Evolutionary conservation across 352 stramenopile species (phyloP), one percentile per base, ranked within the genome.

Genomic region (Phytophthora idaei): DNA sequence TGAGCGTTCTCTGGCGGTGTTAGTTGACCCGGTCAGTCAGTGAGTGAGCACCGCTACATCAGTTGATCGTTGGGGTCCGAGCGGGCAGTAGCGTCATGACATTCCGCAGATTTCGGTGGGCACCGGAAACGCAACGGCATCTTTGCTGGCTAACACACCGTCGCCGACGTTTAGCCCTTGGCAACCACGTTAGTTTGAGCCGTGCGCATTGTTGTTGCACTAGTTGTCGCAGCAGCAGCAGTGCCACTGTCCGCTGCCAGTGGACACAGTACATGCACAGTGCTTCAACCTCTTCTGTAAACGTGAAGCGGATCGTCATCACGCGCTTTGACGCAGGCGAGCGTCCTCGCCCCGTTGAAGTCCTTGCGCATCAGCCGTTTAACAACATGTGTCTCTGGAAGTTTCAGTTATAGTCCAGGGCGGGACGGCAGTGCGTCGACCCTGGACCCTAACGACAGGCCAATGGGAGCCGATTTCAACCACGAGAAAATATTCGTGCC

Each of bases 301-400:
- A 39, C 37, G 25, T 5, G 45, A n/a, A 31, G 32, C 11, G 41
- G 36, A 37, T 80, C 76, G 80, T 87, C 81, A 77, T 81, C 36
- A 42, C 36, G 36, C 1, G 36, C 36, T 42, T 42, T 10, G 36
- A 64, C 37, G 61, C 21, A 34, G 28, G 31, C 39, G 21, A 39
- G 5, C 34, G 21, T 21, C 34, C 34, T 4, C 34, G 9, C 34
- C 2, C 12, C 10, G 34, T 42, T 42, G 36, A 42, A 42, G 36
- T 53, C 41, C 32, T 68, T 62, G 61, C 61, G 46, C 32, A 56
- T 69, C 61, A 64, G 21, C n/a, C 11, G 37, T 53, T 67, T 62
- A 50, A 67, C 41, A 45, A 21, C 21, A 21, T 21, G 21, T 21
- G 21, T 21, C 21, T 21, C 49, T 53, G 49, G 31, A 58, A 67